Conservation (phyloP, 1,139 yeast species). For the Candida dubliniensis region DNA sequence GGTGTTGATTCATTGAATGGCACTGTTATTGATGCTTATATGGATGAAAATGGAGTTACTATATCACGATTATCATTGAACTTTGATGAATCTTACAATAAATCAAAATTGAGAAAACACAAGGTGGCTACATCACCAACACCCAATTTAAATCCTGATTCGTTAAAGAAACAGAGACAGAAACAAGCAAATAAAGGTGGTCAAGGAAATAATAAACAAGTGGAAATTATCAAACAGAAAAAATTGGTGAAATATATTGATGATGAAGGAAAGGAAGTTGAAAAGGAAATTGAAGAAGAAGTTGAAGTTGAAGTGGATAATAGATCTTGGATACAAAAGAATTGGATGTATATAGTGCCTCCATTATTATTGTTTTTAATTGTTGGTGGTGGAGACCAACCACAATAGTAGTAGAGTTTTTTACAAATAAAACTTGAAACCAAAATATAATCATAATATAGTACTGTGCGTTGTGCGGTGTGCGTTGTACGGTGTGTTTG, state of each 20-base stretch:
- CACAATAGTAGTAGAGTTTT: slow-evolving; percentile 1
- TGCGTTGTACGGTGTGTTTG: neutral
- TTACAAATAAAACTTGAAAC: no score
- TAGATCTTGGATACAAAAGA: slow-evolving; percentile 52
- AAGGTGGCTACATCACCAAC: slow-evolving; percentile 17
- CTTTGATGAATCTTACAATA: slow-evolving; percentile 6
- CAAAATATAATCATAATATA: no score
- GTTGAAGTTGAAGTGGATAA: slow-evolving; percentile 31
- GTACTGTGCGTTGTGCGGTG: neutral
- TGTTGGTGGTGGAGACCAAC: slow-evolving; percentile 24
- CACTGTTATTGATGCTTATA: slow-evolving; percentile 17
- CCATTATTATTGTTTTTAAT: slow-evolving; percentile 40
- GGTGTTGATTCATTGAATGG: slow-evolving; percentile 10
- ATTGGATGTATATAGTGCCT: slow-evolving; percentile 53
- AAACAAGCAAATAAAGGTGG: slow-evolving; percentile 6
- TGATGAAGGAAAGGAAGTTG: slow-evolving; percentile 28
- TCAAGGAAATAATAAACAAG: slow-evolving; percentile 5
- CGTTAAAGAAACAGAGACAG: slow-evolving; percentile 13
- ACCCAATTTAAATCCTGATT: slow-evolving; percentile 32
- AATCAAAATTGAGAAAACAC: slow-evolving; percentile 11
- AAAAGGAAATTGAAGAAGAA: slow-evolving; percentile 25
- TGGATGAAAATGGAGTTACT: slow-evolving; percentile 15
- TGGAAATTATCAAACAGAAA: slow-evolving; percentile 12
- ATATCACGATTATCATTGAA: slow-evolving; percentile 17
- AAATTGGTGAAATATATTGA: slow-evolving; percentile 16